These are phyloP conservation scores for Tricholoma hemisulphureum DNA, from an alignment of 768 basidiomycete species.

Conservation along the genomic window DNA sequence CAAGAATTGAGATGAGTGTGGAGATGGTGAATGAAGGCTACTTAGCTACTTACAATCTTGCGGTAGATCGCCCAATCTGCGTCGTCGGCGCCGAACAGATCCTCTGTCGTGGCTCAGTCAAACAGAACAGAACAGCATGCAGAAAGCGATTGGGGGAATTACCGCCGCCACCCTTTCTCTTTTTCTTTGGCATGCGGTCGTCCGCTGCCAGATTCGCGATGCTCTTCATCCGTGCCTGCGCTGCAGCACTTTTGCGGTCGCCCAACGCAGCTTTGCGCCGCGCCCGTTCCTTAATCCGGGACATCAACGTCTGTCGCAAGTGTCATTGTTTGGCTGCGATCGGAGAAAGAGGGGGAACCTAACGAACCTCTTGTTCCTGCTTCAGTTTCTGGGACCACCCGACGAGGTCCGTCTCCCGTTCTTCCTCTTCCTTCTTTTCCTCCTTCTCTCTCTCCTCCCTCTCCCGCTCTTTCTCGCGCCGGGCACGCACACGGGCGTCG, in stretches of 20 bases:
- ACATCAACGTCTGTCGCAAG: conserved; percentile 63
- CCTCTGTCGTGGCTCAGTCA: conserved; percentile 52
- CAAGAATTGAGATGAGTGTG: not conserved
- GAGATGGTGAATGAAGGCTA: too few species aligned
- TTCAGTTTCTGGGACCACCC: conserved; percentile 77
- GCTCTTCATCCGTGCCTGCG: conserved; percentile 94
- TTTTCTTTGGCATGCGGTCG: conserved; percentile 78
- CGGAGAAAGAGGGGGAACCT: not conserved
- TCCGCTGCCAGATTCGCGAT: conserved; percentile 92
- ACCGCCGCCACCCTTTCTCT: conserved; percentile 82
- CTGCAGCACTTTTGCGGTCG: conserved; percentile 91
- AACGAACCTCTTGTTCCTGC: conserved; percentile 73
- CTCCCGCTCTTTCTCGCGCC: conserved; percentile 87
- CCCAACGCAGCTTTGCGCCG: conserved; percentile 76
- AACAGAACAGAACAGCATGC: not conserved
- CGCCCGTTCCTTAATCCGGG: conserved; percentile 80
- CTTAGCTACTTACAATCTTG: conserved; percentile 84
- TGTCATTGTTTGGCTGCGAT: conserved; percentile 1
- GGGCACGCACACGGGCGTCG: conserved; percentile 81
- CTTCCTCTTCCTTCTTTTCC: conserved; percentile 76
- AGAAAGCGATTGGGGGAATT: not conserved
- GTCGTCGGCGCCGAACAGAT: conserved; percentile 91
- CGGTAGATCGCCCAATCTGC: conserved; percentile 98
- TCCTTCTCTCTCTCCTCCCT: conserved; percentile 66
- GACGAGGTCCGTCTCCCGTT: conserved; percentile 65